Evolutionary conservation across 108 stramenopile species (phyloP).

Genomic region (Seminavis robusta): DNA sequence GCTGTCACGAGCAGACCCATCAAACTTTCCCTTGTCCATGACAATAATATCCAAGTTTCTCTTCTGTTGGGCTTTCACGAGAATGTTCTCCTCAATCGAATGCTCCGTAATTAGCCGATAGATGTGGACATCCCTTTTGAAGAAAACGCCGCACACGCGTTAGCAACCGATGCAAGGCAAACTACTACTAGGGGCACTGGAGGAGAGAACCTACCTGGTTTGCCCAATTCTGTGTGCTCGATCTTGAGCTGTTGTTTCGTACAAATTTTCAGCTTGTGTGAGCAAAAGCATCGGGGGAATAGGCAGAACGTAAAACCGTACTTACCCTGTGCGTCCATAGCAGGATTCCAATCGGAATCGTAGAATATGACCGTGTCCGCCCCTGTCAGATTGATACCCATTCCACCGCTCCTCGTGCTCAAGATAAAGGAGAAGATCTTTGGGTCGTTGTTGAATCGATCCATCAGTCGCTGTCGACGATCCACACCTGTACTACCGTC

Average conservation of each 20-base stretch:
- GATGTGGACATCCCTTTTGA: conserved; percentile 22
- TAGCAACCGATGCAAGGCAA: conserved; percentile 6
- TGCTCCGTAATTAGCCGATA: conserved; percentile 93
- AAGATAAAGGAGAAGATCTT: conserved; percentile 94
- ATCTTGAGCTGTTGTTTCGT: not conserved
- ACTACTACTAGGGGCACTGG: no score
- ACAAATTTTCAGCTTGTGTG: not conserved
- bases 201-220: conserved; percentile 49
- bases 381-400: conserved; percentile 96
- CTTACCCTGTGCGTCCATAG: conserved; percentile 91
- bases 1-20: conserved; percentile 26
- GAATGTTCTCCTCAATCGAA: conserved; percentile 98
- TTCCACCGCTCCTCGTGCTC: conserved; percentile 78
- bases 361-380: conserved; percentile 96
- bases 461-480: conserved; percentile 90
- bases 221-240: conserved; percentile 60
- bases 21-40: conserved; percentile 95
- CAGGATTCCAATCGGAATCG: conserved; percentile 85
- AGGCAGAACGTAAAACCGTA: not conserved
- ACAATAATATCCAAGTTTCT: conserved; percentile 91
- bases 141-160: not conserved
- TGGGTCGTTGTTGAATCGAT: conserved; percentile 87
- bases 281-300: no score
- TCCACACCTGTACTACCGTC: conserved; percentile 89
- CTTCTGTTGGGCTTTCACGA: conserved; percentile 94